These are phyloP conservation scores for Zygotorulaspora mrakii DNA, from an alignment of 1,139 yeast species.

Conservation along the genomic window DNA sequence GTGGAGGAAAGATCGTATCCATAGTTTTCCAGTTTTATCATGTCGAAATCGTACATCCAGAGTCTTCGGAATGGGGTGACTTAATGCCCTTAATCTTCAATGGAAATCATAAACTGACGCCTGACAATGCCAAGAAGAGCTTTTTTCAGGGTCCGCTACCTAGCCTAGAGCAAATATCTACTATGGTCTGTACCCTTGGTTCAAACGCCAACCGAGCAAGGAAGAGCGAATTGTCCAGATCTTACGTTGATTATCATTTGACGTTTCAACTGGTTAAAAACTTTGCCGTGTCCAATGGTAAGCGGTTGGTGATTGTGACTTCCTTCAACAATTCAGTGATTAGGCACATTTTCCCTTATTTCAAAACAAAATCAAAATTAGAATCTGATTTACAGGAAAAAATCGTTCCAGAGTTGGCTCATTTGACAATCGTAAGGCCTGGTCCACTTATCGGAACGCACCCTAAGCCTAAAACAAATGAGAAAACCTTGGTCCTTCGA, in stretches of 20 bases:
- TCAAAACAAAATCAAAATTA: conserved; percentile 24
- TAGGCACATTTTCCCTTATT: conserved; percentile 29
- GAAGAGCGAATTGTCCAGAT: conserved; percentile 9
- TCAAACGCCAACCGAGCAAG: conserved; percentile 12
- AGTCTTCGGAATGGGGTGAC: conserved; percentile 16
- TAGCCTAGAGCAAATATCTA: conserved; percentile 11
- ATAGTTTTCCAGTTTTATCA: conserved; percentile 11
- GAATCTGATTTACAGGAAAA: conserved; percentile 28
- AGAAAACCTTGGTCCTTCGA: conserved; percentile 5
- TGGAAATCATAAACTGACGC: conserved; percentile 5
- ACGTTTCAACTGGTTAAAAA: conserved; percentile 19
- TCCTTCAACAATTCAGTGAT: conserved; percentile 32
- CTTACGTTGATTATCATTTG: conserved; percentile 25
- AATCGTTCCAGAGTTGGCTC: conserved; percentile 18
- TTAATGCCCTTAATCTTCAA: conserved; percentile 15
- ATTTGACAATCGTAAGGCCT: conserved; percentile 33
- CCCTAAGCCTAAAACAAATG: conserved; percentile 5
- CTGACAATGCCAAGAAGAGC: conserved; percentile 1
- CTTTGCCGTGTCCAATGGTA: conserved; percentile 15
- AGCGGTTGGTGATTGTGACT: conserved; percentile 27
- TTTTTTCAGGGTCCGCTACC: conserved; percentile 9
- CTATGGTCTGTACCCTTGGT: conserved; percentile 21
- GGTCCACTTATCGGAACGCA: conserved; percentile 36
- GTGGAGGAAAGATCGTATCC: conserved; percentile 3
- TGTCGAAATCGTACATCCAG: conserved; percentile 10